Evolutionary conservation across 805 yeast genomes (phyloP).

Genomic region (Barnettozyma siamensis): DNA sequence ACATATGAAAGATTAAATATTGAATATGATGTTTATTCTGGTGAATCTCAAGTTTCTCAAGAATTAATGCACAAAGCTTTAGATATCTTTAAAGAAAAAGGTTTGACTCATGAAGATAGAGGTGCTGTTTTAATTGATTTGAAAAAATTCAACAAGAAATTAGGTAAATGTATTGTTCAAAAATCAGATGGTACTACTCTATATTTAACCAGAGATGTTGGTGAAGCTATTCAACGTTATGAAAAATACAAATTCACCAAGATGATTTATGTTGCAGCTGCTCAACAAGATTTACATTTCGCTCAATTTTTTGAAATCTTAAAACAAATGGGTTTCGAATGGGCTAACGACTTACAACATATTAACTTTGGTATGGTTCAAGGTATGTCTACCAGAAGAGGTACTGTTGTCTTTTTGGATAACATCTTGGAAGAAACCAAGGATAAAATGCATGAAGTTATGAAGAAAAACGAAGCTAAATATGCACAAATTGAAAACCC

Average conservation of each 20-base stretch:
- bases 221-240: conserved; percentile 91
- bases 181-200: conserved; percentile 94
- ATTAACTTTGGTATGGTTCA: conserved; percentile 96
- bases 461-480: conserved; percentile 86
- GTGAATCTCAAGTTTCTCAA: conserved; percentile 89
- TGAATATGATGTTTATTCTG: conserved; percentile 81
- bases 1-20: conserved; percentile 93
- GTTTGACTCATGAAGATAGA: conserved; percentile 74
- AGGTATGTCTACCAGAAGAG: conserved; percentile 98
- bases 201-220: conserved; percentile 92
- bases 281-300: conserved; percentile 91
- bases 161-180: conserved; percentile 88
- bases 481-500: conserved; percentile 92
- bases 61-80: conserved; percentile 64
- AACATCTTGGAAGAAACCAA: conserved; percentile 89
- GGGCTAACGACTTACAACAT: conserved; percentile 79
- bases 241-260: conserved; percentile 82
- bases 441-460: conserved; percentile 92
- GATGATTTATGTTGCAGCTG: conserved; percentile 93
- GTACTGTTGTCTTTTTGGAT: conserved; percentile 97
- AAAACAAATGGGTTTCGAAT: conserved; percentile 81
- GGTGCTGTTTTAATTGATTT: conserved; percentile 90
- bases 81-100: conserved; percentile 55
- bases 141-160: conserved; percentile 77
- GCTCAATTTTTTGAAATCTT: conserved; percentile 93